These are phyloP conservation scores for Aspergillus pseudonomiae DNA, from an alignment of 2,329 filamentous ascomycete species.

Conservation along the genomic window DNA sequence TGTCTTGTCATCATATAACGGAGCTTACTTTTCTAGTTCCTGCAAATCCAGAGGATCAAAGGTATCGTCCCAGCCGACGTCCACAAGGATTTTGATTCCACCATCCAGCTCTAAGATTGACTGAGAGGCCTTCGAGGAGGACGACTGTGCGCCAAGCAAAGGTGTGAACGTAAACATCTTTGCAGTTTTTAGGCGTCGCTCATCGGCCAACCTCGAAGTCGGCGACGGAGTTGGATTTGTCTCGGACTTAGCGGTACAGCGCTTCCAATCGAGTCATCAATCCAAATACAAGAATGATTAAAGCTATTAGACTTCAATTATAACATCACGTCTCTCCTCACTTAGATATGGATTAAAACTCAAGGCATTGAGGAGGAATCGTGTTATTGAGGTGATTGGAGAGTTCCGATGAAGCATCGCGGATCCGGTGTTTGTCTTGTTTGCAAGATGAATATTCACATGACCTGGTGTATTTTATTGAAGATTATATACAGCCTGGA, in stretches of 20 bases:
- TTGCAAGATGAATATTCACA: constrained; percentile 13
- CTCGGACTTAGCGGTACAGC: constrained; percentile 1
- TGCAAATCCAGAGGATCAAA: constrained; percentile 82
- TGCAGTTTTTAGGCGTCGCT: constrained; percentile 17
- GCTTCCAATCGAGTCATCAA: constrained; percentile 18
- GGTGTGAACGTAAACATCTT: constrained; percentile 95
- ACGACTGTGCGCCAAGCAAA: constrained; percentile 84
- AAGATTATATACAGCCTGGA: too few relatives aligned
- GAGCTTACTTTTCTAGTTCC: constrained; percentile 81
- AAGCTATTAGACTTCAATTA: background rate
- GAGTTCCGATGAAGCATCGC: constrained; percentile 10
- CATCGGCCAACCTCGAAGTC: constrained; percentile 15
- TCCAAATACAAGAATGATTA: background rate
- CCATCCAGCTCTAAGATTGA: constrained; percentile 97
- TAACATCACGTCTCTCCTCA: background rate
- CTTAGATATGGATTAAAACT: background rate
- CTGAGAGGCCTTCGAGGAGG: constrained; percentile 79
- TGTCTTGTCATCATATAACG: constrained; percentile 6
- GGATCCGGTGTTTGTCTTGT: constrained; percentile 21
- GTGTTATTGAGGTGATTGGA: constrained; percentile 6
- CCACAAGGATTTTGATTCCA: constrained; percentile 91
- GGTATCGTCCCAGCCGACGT: constrained; percentile 92
- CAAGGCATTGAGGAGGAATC: background rate
- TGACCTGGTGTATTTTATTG: background rate
- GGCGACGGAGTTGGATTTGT: constrained; percentile 11